phyloP scores from a whole-genome alignment of 805 yeast species.

The Kuraishia molischiana region DNA sequence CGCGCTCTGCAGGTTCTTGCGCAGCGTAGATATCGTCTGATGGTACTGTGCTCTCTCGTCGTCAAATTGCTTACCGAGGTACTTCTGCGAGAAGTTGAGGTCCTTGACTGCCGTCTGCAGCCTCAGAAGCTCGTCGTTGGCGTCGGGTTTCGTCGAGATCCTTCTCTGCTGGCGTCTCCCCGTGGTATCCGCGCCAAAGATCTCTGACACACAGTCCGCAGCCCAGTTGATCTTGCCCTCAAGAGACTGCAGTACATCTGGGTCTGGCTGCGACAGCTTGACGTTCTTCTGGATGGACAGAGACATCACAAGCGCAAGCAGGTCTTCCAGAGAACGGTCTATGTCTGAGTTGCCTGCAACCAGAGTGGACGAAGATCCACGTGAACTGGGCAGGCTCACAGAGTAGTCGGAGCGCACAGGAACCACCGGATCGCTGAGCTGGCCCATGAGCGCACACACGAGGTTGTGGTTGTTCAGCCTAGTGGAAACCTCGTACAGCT shows the following conservation, averaged over 20 bases:
- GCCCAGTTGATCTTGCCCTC: conserved; percentile 20
- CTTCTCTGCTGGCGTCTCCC: conserved; percentile 4
- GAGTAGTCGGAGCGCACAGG: conserved; percentile 21
- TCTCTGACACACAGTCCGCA: conserved; percentile 12
- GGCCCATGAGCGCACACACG: neutral
- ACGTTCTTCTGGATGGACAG: conserved; percentile 33
- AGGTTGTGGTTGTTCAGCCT: neutral
- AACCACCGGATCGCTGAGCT: conserved; percentile 1
- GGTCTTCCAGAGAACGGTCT: conserved; percentile 27
- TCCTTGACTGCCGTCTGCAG: conserved; percentile 50
- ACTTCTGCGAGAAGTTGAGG: conserved; percentile 61
- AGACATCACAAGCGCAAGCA: conserved; percentile 37
- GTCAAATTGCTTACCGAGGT: conserved; percentile 57
- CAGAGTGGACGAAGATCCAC: neutral
- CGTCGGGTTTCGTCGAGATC: conserved; percentile 1
- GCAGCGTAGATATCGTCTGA: conserved; percentile 41
- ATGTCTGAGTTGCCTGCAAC: conserved; percentile 1
- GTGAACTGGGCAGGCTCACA: conserved; percentile 1
- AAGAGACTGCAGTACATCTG: conserved; percentile 11
- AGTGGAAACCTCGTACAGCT: neutral
- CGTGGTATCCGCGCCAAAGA: neutral
- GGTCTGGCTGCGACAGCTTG: conserved; percentile 23
- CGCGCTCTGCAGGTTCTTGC: conserved; percentile 37
- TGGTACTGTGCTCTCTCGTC: conserved; percentile 50
- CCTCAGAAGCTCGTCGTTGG: conserved; percentile 6